phyloP scores from a whole-genome alignment of 768 basidiomycete species.

The Nidularia pulvinata region DNA sequence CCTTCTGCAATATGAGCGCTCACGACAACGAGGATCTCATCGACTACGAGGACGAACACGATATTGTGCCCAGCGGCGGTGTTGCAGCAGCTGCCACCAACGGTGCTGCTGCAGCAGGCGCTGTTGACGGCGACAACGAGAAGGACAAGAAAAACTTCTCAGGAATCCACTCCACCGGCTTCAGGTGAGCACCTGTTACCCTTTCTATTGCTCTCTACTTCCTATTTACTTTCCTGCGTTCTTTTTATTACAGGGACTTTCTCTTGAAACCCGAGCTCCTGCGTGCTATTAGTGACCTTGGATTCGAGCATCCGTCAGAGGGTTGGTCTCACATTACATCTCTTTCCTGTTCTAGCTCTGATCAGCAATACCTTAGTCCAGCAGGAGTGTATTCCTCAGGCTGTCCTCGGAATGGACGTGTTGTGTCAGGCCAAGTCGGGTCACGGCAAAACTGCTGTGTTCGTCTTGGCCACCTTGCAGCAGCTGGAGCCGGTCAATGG shows the following conservation, averaged over 20 bases:
- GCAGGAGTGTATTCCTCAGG: constrained; percentile 99
- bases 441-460: constrained; percentile 98
- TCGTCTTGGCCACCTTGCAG: constrained; percentile 96
- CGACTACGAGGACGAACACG: constrained; percentile 93
- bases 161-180: constrained; percentile 99
- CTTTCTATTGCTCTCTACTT: neutral
- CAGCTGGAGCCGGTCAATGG: constrained; percentile 98
- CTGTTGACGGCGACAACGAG: constrained; percentile 54
- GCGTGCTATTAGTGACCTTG: constrained; percentile 98
- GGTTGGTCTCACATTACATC: constrained; percentile 45
- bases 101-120: constrained; percentile 43
- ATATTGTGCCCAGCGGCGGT: constrained; percentile 64
- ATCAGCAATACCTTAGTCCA: constrained; percentile 61
- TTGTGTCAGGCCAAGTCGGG: constrained; percentile 99
- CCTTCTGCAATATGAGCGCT: constrained; percentile 56
- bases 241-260: constrained; percentile 72
- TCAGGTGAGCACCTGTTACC: constrained; percentile 61
- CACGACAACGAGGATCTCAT: constrained; percentile 92
- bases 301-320: constrained; percentile 99
- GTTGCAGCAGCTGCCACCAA: constrained; percentile 43
- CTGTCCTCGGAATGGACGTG: constrained; percentile 99
- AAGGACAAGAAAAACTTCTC: constrained; percentile 99
- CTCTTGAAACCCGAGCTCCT: constrained; percentile 96
- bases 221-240: constrained; percentile 11
- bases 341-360: too few species aligned